Evolutionary conservation across 495 filamentous ascomycete genomes (phyloP).

Genomic region (Tetracladium marchalianum): DNA sequence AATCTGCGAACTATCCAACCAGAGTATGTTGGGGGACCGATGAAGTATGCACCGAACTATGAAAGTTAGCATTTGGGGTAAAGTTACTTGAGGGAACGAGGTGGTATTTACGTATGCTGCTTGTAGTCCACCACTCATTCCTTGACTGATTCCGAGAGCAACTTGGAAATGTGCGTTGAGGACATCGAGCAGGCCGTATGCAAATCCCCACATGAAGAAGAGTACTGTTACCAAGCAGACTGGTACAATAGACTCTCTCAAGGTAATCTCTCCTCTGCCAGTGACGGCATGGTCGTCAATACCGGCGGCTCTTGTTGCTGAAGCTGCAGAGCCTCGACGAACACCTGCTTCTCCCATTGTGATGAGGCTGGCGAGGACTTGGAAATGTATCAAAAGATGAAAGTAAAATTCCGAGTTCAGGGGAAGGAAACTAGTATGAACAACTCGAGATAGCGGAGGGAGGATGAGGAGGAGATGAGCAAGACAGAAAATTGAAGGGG

Average conservation of each 20-base stretch:
- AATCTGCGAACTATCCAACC: constrained; percentile 54
- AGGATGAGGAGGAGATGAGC: too few species aligned
- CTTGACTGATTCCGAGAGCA: constrained; percentile 33
- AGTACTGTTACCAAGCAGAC: constrained; percentile 26
- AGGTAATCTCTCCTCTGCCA: constrained; percentile 36
- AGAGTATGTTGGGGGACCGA: constrained; percentile 40
- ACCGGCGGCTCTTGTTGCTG: too few species aligned
- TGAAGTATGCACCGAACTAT: constrained; percentile 37
- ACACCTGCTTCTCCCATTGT: too few species aligned
- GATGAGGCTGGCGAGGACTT: too few species aligned
- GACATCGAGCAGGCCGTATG: constrained; percentile 43
- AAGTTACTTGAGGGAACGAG: constrained; percentile 8
- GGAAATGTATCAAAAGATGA: too few species aligned
- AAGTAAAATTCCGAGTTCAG: too few species aligned
- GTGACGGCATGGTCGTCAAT: constrained; percentile 34
- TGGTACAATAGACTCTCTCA: constrained; percentile 43
- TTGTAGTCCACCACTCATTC: constrained; percentile 33
- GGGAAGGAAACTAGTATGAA: too few species aligned
- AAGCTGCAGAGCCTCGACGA: too few species aligned
- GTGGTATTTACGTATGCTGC: constrained; percentile 30
- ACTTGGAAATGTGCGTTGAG: constrained; percentile 45
- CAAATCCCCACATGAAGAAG: constrained; percentile 34
- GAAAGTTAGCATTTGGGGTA: neutral
- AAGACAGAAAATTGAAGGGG: too few species aligned
- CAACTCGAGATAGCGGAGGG: too few species aligned